phyloP scores from a whole-genome alignment of 495 filamentous ascomycete species.

The Usnea hakonensis region DNA sequence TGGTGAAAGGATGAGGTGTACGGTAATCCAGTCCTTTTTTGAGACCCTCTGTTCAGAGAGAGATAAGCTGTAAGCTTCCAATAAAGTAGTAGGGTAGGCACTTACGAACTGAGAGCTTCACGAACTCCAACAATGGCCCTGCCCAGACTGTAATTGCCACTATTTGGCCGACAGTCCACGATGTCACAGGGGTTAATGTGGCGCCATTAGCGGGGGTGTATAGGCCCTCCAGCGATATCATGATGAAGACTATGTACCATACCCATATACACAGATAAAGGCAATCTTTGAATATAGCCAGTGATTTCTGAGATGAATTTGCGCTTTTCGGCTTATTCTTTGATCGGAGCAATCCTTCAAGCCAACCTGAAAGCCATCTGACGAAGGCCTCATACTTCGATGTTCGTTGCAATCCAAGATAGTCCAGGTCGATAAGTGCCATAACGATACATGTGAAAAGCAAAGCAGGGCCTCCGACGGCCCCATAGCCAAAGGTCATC shows the following conservation, averaged over 20 bases:
- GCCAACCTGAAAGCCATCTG: not conserved
- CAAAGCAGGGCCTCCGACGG: not conserved
- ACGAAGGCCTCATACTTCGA: not conserved
- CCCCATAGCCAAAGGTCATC: not conserved
- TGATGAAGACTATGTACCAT: not conserved
- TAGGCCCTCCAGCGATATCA: not conserved
- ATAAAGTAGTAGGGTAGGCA: too few relatives aligned
- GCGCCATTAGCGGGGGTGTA: too few relatives aligned
- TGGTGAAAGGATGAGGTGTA: too few relatives aligned
- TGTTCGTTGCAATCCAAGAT: not conserved
- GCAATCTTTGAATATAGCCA: not conserved
- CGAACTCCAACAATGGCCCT: not conserved
- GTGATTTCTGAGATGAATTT: not conserved
- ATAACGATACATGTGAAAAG: not conserved
- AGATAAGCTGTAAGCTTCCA: too few relatives aligned
- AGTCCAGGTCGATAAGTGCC: not conserved
- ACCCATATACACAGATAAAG: constrained; percentile 1
- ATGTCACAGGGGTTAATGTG: not conserved
- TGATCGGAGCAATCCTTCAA: not conserved
- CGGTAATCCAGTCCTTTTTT: too few relatives aligned
- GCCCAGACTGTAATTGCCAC: constrained; percentile 7
- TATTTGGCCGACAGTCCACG: constrained; percentile 3
- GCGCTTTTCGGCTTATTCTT: not conserved
- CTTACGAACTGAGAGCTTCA: constrained; percentile 1
- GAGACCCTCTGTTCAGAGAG: too few relatives aligned